A percentile compares a stretch with the other conserved stretches of the same genome.
Evolutionary conservation across 306 rosid species (phyloP).

Genomic region (Cicer judaicum): DNA sequence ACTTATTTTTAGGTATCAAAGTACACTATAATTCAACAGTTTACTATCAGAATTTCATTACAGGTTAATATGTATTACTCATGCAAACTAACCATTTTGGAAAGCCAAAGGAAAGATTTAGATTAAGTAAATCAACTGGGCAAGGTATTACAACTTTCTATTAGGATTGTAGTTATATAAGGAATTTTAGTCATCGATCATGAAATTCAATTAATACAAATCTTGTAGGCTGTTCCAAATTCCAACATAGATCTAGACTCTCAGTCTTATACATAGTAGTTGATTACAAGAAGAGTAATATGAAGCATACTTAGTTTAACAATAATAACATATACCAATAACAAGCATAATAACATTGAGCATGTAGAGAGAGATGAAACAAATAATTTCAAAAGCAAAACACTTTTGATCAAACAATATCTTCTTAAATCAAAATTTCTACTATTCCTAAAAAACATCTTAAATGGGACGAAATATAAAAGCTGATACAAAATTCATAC

Average conservation of each 20-base stretch:
- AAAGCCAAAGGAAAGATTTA: slow-evolving; percentile 22
- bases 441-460: neutral
- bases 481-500: slow-evolving; percentile 48
- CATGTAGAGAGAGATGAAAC: neutral
- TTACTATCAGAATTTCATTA: slow-evolving; percentile 10
- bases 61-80: slow-evolving; percentile 11
- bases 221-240: slow-evolving; percentile 12
- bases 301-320: slow-evolving; percentile 22
- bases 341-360: neutral
- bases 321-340: slow-evolving; percentile 6
- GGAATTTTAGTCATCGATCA: neutral
- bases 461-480: slow-evolving; percentile 7
- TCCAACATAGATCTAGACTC: neutral
- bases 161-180: slow-evolving; percentile 13
- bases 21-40: slow-evolving; percentile 4
- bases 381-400: slow-evolving; percentile 27
- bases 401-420: slow-evolving; percentile 15
- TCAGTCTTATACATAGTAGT: slow-evolving; percentile 18
- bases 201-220: slow-evolving; percentile 16
- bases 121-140: neutral
- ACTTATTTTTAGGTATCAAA: slow-evolving; percentile 13
- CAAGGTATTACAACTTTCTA: slow-evolving; percentile 18
- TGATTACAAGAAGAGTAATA: slow-evolving; percentile 11
- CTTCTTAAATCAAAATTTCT: slow-evolving; percentile 25
- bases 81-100: slow-evolving; percentile 33